Base-by-base conservation (phyloP, 768 basidiomycete species). In the Cystofilobasidium capitatum region DNA sequence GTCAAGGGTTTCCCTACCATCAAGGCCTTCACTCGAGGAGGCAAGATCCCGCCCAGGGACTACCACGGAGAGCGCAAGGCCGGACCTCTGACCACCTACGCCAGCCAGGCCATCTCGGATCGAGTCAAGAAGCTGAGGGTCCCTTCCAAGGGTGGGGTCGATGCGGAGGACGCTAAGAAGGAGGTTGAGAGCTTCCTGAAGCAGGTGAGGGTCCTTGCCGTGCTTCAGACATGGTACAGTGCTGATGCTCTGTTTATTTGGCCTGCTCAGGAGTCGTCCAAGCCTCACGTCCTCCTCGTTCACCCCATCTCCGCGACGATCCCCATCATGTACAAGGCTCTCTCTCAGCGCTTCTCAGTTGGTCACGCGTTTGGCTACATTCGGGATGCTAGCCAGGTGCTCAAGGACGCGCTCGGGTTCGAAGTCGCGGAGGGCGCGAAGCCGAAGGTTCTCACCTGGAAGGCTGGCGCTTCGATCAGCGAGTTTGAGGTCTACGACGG, bases 1-100 rank as follows among this genome's bases (percentile, higher is more conserved):
- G 83, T 96, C 26, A 81, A 92, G 77, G 92, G 92, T n/a, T 97
- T 92, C 82, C 92, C 92, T 2, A 96, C 92, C 3, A 80, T 97
- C 76, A 97, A 97, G 80, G 78, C 88, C 2, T 97, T 87, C 79
- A 90, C 92, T 14, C 82, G 87, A 47, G 92, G 91, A 10, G 80
- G 79, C 12, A 80, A 83, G 62, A 75, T 83, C 3, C 80, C 82
- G 0, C 81, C 88, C 0, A 81, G 87, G 70, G 78, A 81, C 24
- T 94, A 87, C 74, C 83, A 89, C 0, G 79, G 79, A 16, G 86
- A 91, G 70, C 83, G 92, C 54, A 87, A 85, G 58, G 83, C 86
- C 1, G 84, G 80, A 36, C 82, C 83, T 9, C 78, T 97, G 73
- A 86, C 86, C 75, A 84, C 88, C 71, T 93, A 84, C 79, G 89